phyloP scores from a whole-genome alignment of 345 rosid species.

The Populus nigra region DNA sequence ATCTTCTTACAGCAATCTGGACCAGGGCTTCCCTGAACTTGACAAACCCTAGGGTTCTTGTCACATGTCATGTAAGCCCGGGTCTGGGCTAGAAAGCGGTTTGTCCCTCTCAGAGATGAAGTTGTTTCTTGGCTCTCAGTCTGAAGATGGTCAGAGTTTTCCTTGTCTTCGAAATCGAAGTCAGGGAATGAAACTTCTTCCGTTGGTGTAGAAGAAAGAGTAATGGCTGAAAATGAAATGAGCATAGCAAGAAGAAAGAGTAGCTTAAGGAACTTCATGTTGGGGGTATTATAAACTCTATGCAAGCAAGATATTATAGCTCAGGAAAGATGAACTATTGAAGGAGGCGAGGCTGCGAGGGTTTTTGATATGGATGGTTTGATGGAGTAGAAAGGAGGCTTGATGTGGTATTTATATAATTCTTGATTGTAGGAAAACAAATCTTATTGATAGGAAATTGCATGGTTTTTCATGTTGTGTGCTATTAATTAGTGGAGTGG shows the following conservation, averaged over 20 bases:
- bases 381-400: background rate
- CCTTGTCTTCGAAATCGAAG: background rate
- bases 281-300: background rate
- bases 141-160: background rate
- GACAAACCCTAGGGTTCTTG: slow-evolving; percentile 47
- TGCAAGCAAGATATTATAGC: background rate
- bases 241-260: slow-evolving; percentile 12
- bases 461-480: background rate
- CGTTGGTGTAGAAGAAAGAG: background rate
- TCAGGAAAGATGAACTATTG: background rate
- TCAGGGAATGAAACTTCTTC: background rate
- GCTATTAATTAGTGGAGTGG: background rate
- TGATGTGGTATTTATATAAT: background rate
- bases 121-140: background rate
- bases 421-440: background rate
- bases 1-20: slow-evolving; percentile 55
- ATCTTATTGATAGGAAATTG: background rate
- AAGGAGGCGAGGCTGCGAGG: background rate
- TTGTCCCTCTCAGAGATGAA: slow-evolving; percentile 15
- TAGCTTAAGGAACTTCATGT: slow-evolving; percentile 15
- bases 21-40: slow-evolving; percentile 47
- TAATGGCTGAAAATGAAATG: background rate
- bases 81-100: slow-evolving; percentile 22
- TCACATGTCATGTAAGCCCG: slow-evolving; percentile 36
- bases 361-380: background rate